These are phyloP conservation scores for Boletus sp. DNA, from an alignment of 768 basidiomycete genomes.

Conservation along the genomic window DNA sequence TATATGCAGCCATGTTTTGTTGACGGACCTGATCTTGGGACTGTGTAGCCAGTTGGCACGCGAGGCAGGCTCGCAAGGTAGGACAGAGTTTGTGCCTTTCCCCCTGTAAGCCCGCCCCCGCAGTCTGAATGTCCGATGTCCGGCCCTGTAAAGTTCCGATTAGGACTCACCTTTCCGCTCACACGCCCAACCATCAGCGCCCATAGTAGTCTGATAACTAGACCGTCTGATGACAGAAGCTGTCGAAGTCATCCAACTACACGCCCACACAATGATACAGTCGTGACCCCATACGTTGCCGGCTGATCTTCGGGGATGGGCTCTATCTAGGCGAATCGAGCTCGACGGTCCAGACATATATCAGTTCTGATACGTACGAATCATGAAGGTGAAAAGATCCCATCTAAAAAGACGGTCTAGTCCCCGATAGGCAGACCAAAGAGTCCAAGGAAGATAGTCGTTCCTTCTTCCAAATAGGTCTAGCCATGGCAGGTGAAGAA, in stretches of 20 bases:
- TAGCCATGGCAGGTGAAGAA: too few relatives aligned
- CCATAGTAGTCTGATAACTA: background rate
- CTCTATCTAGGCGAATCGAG: background rate
- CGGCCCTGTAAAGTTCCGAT: too few relatives aligned
- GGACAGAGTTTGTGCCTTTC: too few relatives aligned
- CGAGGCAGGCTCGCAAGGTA: background rate
- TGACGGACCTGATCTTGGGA: background rate
- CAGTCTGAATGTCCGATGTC: too few relatives aligned
- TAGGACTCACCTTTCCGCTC: too few relatives aligned
- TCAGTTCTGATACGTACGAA: background rate
- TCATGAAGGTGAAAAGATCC: background rate
- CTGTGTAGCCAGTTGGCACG: too few relatives aligned
- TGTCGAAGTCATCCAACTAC: background rate
- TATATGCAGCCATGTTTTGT: too few relatives aligned
- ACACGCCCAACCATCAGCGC: too few relatives aligned
- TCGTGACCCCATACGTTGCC: background rate
- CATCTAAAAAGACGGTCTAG: background rate
- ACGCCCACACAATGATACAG: background rate
- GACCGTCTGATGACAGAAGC: background rate
- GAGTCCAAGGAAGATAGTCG: too few relatives aligned
- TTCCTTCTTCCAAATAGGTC: too few relatives aligned
- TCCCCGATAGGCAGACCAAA: too few relatives aligned
- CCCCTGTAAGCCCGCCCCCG: too few relatives aligned
- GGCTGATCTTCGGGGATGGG: background rate
- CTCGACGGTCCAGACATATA: background rate